Conservation (phyloP, 2,329 filamentous ascomycete genomes). For the Fusarium chaquense region DNA sequence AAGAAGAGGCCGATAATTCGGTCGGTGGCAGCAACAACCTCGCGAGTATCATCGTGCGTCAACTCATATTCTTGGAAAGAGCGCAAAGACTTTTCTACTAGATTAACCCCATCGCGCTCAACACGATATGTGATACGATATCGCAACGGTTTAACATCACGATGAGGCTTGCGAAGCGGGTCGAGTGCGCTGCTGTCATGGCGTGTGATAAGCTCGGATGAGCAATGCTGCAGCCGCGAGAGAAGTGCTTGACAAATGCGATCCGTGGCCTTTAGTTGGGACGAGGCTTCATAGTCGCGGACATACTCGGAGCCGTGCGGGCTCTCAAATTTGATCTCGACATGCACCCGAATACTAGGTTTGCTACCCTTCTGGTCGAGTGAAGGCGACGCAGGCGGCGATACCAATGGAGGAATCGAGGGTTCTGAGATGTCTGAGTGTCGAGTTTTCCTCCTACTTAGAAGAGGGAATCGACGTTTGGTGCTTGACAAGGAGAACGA, state of each 20-base stretch:
- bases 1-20: conserved; percentile 65
- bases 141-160: conserved; percentile 58
- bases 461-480: conserved; percentile 50
- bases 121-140: conserved; percentile 64
- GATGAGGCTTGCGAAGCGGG: conserved; percentile 50
- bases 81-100: conserved; percentile 59
- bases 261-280: conserved; percentile 58
- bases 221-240: conserved; percentile 64
- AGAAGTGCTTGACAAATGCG: conserved; percentile 63
- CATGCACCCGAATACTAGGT: conserved; percentile 55
- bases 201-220: conserved; percentile 65
- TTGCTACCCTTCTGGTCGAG: conserved; percentile 27
- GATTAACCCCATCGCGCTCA: conserved; percentile 55
- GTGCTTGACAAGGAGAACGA: conserved; percentile 44
- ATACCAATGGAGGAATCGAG: conserved; percentile 30
- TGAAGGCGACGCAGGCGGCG: conserved; percentile 26
- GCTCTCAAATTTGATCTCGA: conserved; percentile 61
- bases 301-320: conserved; percentile 59
- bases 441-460: conserved; percentile 47
- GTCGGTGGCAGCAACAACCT: conserved; percentile 63
- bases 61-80: conserved; percentile 64
- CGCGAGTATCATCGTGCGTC: conserved; percentile 58
- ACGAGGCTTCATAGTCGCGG: conserved; percentile 61
- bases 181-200: conserved; percentile 62
- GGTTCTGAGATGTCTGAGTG: conserved; percentile 41